phyloP scores from a whole-genome alignment of 805 yeast species.

The Metschnikowia arizonensis region DNA sequence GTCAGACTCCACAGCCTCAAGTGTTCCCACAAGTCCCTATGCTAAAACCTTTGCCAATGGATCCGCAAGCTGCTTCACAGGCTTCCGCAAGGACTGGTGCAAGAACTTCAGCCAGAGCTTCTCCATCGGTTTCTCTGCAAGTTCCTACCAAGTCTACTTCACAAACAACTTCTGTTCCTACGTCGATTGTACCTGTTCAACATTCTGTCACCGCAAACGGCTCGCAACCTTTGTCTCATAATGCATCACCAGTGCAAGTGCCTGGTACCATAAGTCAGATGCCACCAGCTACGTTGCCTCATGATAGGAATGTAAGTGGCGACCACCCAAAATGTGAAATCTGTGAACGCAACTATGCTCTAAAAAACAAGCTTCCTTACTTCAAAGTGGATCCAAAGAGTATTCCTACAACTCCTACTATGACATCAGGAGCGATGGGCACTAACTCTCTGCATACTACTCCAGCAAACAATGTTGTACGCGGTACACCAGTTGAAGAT shows the following conservation, averaged over 20 bases:
- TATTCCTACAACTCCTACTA: not conserved
- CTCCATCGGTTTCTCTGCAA: not conserved
- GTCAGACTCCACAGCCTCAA: not conserved
- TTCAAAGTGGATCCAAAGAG: conserved; percentile 1
- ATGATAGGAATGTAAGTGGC: not conserved
- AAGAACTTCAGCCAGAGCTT: not conserved
- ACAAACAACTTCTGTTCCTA: not conserved
- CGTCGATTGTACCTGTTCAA: not conserved
- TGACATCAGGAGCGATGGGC: not conserved
- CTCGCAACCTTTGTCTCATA: not conserved
- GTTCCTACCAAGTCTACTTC: not conserved
- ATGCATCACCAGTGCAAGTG: not conserved
- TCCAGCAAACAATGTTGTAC: not conserved
- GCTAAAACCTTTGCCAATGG: not conserved
- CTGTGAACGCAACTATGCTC: conserved; percentile 5
- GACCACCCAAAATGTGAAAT: conserved; percentile 2
- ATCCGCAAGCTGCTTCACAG: not conserved
- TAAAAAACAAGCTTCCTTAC: conserved; percentile 2
- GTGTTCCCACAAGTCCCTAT: too few species aligned
- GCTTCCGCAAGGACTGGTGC: not conserved
- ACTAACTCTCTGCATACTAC: not conserved
- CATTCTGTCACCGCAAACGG: not conserved
- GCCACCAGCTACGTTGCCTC: not conserved
- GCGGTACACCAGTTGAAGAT: conserved; percentile 1
- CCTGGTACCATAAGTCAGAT: not conserved